These are phyloP conservation scores for Chara braunii DNA, from an alignment of 139 green algal species.

Conservation along the genomic window DNA sequence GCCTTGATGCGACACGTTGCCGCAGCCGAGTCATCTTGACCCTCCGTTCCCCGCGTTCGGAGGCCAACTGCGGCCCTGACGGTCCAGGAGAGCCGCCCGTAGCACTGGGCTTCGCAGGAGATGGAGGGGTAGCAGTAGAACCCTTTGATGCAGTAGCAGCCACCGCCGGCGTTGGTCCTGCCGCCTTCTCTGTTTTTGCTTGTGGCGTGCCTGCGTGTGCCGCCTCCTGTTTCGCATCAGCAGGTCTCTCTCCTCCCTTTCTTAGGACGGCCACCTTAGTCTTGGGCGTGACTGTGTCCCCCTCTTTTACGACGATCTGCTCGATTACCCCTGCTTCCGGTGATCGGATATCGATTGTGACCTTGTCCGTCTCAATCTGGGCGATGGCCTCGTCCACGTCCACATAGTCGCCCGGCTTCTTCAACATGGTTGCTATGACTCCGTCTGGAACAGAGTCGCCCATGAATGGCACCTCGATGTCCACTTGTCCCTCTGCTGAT, in stretches of 20 bases:
- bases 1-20: conserved; percentile 76
- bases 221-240: no score
- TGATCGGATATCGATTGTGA: conserved; percentile 53
- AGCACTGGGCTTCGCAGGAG: neutral
- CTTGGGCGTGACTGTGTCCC: conserved; percentile 80
- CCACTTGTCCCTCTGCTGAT: neutral
- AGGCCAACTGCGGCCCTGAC: neutral
- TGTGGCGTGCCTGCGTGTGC: neutral
- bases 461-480: conserved; percentile 38
- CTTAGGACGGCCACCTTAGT: conserved; percentile 69
- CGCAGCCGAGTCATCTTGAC: conserved; percentile 86
- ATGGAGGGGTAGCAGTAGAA: conserved; percentile 24
- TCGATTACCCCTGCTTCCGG: conserved; percentile 33
- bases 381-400: conserved; percentile 88
- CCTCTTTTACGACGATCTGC: conserved; percentile 51
- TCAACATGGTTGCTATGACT: conserved; percentile 39
- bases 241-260: conserved; percentile 24
- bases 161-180: neutral
- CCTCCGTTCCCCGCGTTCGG: conserved; percentile 27
- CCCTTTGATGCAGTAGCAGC: conserved; percentile 8
- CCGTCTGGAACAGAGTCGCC: conserved; percentile 47
- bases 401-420: conserved; percentile 56
- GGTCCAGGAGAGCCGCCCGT: neutral
- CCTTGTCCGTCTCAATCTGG: conserved; percentile 95
- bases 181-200: conserved; percentile 4